Base-by-base conservation (phyloP, 1,139 yeast species). In the Ogataea hybrid region DNA sequence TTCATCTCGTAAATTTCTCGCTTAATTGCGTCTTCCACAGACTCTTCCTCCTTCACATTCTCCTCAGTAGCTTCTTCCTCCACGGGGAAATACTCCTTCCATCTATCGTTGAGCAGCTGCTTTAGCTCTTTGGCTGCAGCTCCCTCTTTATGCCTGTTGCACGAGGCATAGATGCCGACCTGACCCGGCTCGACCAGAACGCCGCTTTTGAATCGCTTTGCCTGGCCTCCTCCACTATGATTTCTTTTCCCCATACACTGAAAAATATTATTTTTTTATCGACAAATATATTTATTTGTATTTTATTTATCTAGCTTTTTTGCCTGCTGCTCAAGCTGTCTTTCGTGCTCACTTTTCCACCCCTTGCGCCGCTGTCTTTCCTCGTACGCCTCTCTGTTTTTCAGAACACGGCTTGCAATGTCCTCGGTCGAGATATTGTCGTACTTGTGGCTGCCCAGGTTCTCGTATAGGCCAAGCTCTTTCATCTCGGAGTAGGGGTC, bases 161-260 rank as follows among this genome's bases (percentile, higher is more conserved):
- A 87, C 0, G 96, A 86, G 17, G 89, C 96, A 64, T 83, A 92
- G 2, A 87, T 70, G 1, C 97, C 96, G 34, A 83, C 68, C 49
- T 95, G 84, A 38, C 81, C 81, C 0, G 96, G 95, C 56, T 88
- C 96, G 17, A 81, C 60, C 44, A 78, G 67, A 3, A 79, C 79
- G 5, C 70, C 63, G 22, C 67, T 49, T 53, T 72, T 75, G 60
- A 69, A 75, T 63, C 70, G 70, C 56, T 74, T 74, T 22, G 43
- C 33, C 6, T 47, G 43, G 14, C 46, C 38, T 14, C 52, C 50
- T 17, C 56, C 57, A n/a, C 47, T 43, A 28, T 53, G 47, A 35
- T 59, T 51, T 51, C 73, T 57, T 48, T 69, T 69, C 10, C 68
- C 70, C 74, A 69, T 69, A 20, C 6, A 14, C 18, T 28, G 15